Evolutionary conservation across 768 basidiomycete genomes (phyloP), one percentile per base, ranked within the genome.

Genomic region (Glaciozyma antarctica): DNA sequence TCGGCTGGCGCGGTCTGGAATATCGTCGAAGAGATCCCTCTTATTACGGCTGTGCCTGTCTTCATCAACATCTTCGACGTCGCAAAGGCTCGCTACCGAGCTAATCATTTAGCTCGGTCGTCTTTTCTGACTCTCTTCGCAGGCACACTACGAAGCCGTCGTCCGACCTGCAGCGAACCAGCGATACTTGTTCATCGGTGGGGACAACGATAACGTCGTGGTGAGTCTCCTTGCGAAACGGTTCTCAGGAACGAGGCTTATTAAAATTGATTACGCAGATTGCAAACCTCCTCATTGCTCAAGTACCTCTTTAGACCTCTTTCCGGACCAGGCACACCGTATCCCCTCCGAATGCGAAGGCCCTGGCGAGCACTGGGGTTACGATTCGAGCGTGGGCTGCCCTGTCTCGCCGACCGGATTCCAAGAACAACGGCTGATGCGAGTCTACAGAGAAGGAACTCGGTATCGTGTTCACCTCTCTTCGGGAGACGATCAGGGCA

Each of bases 181-280:
- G 55, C 64, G 64, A 1, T 65, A 65, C 60, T 48, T 65, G 30
- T 21, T 65, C 41, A 55, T 49, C 34, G 64, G 47, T 13, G 52
- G 44, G 15, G 17, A 32, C n/a, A 47, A 60, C 43, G 43, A 30
- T 2, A 26, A 28, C 19, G 32, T 52, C 3, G 58, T 32, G 10
- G 38, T 41, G 13, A 10, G 38, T 41, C 38, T 12, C 12, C 38
- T 10, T 10, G 2, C 10, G 13, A 12, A 13, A 41, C 5, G 13
- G 8, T 41, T 41, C 34, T 5, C 38, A 41, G 38, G 38, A 41
- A 41, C 38, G 8, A 10, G 34, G 13, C 38, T 41, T 2, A 41
- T 12, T 2, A 13, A 6, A 5, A 7, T 15, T 15, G 38, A 41
- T 2, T 41, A 5, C 10, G 13, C 38, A 41, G 38, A 48, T 54